Percentiles rank a stretch among this genome's conserved stretches.
These are phyloP conservation scores for Ganoderma sinense DNA, from an alignment of 1,284 basidiomycete species.

Conservation along the genomic window DNA sequence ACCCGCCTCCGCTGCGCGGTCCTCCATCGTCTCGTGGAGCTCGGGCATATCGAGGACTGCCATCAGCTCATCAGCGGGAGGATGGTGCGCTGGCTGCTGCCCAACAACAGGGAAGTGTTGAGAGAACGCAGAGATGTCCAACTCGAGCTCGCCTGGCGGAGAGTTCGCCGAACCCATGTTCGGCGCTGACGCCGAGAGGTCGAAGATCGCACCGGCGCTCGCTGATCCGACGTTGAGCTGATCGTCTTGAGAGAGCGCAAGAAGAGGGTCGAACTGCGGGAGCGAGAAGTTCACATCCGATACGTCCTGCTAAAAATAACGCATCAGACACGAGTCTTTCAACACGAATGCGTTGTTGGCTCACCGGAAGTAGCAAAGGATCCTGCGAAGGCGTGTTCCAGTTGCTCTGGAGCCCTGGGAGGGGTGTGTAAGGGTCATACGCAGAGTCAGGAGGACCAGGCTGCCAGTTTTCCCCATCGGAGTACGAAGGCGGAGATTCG, in stretches of 20 bases:
- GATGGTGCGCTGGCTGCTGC: conserved; percentile 6
- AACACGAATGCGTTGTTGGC: neutral
- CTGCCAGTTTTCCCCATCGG: conserved; percentile 19
- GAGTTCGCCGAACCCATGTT: conserved; percentile 6
- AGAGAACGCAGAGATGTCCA: conserved; percentile 3
- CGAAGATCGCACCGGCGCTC: conserved; percentile 2
- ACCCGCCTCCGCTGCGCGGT: conserved; percentile 5
- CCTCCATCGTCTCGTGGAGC: conserved; percentile 19
- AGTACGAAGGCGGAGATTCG: conserved; percentile 25
- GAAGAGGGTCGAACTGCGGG: conserved; percentile 7
- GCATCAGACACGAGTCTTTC: neutral
- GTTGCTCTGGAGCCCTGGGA: conserved; percentile 7
- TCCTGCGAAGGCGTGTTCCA: conserved; percentile 12
- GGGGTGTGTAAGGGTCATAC: conserved; percentile 5
- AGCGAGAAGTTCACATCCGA: conserved; percentile 12
- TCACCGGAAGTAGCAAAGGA: conserved; percentile 7
- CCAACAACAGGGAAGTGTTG: conserved; percentile 7
- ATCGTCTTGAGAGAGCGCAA: neutral
- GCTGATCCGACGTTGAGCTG: conserved; percentile 6
- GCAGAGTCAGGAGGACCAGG: conserved; percentile 7
- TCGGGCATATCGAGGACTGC: conserved; percentile 19
- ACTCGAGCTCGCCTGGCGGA: conserved; percentile 19
- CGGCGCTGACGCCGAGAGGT: conserved; percentile 10
- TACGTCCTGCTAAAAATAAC: conserved; percentile 7
- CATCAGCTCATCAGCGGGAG: conserved; percentile 10